A percentile compares a stretch with the other conserved stretches of the same genome.
These are phyloP conservation scores for Polytolypa hystricis DNA, from an alignment of 2,329 filamentous ascomycete genomes.

Conservation along the genomic window DNA sequence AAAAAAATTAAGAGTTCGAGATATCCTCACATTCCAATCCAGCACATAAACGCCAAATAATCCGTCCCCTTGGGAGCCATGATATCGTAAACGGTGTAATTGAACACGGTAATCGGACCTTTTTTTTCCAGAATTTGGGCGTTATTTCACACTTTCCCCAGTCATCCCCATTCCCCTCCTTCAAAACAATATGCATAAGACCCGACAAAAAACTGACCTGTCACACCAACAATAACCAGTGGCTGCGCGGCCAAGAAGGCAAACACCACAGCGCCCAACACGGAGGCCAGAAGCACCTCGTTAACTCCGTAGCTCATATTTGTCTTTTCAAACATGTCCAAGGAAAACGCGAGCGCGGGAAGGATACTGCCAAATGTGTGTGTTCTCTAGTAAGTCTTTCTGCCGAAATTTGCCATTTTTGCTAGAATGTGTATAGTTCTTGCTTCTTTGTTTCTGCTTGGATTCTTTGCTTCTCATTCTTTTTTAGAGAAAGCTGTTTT, in stretches of 20 bases:
- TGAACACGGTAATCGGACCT: constrained; percentile 87
- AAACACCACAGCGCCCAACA: constrained; percentile 73
- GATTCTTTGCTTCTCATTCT: neutral
- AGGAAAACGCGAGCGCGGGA: constrained; percentile 74
- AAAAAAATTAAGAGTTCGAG: neutral
- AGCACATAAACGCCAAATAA: constrained; percentile 83
- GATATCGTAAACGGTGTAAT: constrained; percentile 88
- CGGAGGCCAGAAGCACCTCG: constrained; percentile 77
- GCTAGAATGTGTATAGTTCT: too few species aligned
- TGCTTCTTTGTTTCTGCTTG: too few species aligned
- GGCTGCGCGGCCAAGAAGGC: constrained; percentile 70
- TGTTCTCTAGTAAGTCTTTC: neutral
- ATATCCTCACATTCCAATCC: constrained; percentile 63
- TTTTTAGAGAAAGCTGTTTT: too few species aligned
- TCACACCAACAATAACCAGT: constrained; percentile 82
- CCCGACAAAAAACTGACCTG: constrained; percentile 37
- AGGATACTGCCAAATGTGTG: constrained; percentile 51
- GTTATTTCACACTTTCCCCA: too few species aligned
- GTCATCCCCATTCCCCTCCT: constrained; percentile 51
- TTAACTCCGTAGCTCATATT: constrained; percentile 78
- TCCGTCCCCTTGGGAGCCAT: constrained; percentile 65
- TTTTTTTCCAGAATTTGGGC: constrained; percentile 41
- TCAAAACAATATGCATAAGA: constrained; percentile 45
- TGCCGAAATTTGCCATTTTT: too few species aligned
- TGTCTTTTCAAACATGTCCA: constrained; percentile 90